Evolutionary conservation across 2,329 filamentous ascomycete genomes (phyloP).

Genomic region (Xylariaceae sp.): DNA sequence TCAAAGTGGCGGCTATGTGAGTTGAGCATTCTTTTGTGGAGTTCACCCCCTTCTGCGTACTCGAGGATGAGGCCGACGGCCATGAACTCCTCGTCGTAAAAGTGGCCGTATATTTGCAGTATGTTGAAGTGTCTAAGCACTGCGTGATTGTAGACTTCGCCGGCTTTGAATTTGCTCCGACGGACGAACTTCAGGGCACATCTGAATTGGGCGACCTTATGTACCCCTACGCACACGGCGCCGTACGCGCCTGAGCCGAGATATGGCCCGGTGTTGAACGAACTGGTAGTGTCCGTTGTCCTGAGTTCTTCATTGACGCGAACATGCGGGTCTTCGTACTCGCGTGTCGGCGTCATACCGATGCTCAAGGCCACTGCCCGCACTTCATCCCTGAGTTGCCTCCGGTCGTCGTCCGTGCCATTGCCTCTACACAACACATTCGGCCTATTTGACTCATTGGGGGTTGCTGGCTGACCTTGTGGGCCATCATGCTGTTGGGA

Average conservation of each 20-base stretch:
- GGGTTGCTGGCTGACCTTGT: background rate
- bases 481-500: background rate
- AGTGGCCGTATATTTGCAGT: conserved; percentile 75
- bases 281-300: conserved; percentile 48
- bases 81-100: conserved; percentile 63
- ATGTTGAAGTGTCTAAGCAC: conserved; percentile 74
- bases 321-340: background rate
- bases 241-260: conserved; percentile 84
- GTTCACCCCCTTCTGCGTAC: conserved; percentile 78
- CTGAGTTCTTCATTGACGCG: conserved; percentile 59
- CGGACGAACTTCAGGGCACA: conserved; percentile 81
- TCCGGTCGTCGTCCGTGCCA: too few relatives aligned
- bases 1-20: conserved; percentile 62
- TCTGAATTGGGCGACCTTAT: conserved; percentile 73
- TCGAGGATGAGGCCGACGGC: conserved; percentile 78
- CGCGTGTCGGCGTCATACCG: background rate
- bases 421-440: too few relatives aligned
- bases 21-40: conserved; percentile 76
- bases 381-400: too few relatives aligned
- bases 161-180: conserved; percentile 73
- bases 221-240: conserved; percentile 68
- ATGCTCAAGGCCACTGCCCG: too few relatives aligned
- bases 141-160: conserved; percentile 26
- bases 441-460: too few relatives aligned
- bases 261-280: conserved; percentile 40